Base-by-base conservation (phyloP, 2,329 filamentous ascomycete genomes). In the Fusarium tricinctum region DNA sequence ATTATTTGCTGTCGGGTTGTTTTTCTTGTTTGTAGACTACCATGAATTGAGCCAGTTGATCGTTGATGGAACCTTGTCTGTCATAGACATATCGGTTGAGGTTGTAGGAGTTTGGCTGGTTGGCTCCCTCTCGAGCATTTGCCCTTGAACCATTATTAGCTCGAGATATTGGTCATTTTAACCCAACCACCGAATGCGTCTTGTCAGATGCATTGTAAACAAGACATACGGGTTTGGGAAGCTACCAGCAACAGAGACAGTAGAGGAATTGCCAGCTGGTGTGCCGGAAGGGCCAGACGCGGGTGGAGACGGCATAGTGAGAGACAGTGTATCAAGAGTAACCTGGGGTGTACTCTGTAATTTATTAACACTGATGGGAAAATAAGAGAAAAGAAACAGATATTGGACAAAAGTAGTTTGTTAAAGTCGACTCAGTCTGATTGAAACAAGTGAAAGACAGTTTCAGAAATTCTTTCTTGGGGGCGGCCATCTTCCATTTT, bases 221-320 rank as follows among this genome's bases (percentile, higher is more conserved):
- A n/a, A 38, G 22, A 19, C 32, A 13, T 26, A 49, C 52, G 33
- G 32, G 26, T 20, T 32, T 3, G 6, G 45, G n/a, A 56, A 56
- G 26, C 52, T 56, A 2, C 52, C 52, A 20, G 52, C 52, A 14
- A 56, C 19, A 9, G 52, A 48, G 20, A 51, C 13, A 19, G 45
- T 32, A 20, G 52, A 56, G 23, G 5, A 20, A 45, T 39, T 19
- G 19, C 44, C 7, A 3, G 6, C n/a, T 6, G 45, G 39, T 12
- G 45, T 19, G 20, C 20, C 44, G 9, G 52, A 32, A 12, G 44
- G 50, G 32, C 13, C 19, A 35, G 12, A 17, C 9, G 28, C 23
- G 20, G 52, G 39, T 39, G 44, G 32, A 12, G 19, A 30, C 7
- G 52, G 15, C 52, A 56, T 56, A 23, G 23, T 35, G 13, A 5